Conservation (phyloP, 2,329 filamentous ascomycete genomes). For the Mycogone perniciosa region DNA sequence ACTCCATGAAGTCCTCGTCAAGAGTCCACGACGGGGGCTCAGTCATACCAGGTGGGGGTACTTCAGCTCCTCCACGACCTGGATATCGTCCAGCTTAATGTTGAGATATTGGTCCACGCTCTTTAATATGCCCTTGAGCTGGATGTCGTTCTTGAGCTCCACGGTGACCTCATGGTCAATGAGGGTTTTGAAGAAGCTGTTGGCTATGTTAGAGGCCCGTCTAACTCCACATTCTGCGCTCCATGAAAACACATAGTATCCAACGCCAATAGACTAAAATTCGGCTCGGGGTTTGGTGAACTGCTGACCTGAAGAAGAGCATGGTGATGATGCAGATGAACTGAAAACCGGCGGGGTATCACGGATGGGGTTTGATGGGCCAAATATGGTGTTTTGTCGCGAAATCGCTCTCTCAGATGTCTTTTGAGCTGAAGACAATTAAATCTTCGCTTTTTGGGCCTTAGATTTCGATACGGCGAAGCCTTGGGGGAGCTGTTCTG, state of each 20-base stretch:
- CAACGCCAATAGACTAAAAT: background rate
- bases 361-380: background rate
- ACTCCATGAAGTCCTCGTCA: background rate
- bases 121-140: slow-evolving; percentile 91
- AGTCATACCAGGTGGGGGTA: slow-evolving; percentile 78
- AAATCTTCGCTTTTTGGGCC: background rate
- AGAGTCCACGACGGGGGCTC: background rate
- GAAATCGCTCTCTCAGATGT: background rate
- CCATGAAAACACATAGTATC: background rate
- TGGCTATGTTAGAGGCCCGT: slow-evolving; percentile 1
- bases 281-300: background rate
- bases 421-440: background rate
- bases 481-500: background rate
- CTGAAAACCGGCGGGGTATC: background rate
- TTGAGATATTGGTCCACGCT: slow-evolving; percentile 98
- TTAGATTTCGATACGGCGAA: background rate
- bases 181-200: slow-evolving; percentile 95
- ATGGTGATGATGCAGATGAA: slow-evolving; percentile 23
- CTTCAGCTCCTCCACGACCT: slow-evolving; percentile 85
- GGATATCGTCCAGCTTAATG: slow-evolving; percentile 95
- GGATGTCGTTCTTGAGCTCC: slow-evolving; percentile 98
- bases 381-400: background rate
- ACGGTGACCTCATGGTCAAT: slow-evolving; percentile 96
- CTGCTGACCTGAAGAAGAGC: slow-evolving; percentile 40
- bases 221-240: too few relatives aligned